phyloP scores from a whole-genome alignment of 352 stramenopile genomes.

The Phytophthora macrochlamydospora region DNA sequence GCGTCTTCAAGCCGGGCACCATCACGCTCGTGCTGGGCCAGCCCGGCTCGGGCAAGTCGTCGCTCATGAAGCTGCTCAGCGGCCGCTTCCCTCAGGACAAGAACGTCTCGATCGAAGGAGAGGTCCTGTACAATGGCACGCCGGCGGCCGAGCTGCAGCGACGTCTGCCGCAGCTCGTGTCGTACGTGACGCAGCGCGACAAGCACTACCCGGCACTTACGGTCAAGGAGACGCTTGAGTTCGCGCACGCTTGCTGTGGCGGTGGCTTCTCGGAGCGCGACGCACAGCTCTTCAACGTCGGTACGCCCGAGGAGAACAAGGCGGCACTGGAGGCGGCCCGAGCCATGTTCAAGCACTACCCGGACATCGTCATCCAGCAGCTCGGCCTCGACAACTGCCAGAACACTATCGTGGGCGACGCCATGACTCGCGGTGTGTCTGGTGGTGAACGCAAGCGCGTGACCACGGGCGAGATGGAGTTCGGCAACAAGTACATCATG shows the following conservation, averaged over 20 bases:
- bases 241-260: conserved; percentile 59
- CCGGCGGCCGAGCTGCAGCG: conserved; percentile 28
- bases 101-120: conserved; percentile 40
- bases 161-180: conserved; percentile 50
- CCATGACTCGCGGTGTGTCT: conserved; percentile 61
- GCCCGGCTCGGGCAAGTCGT: conserved; percentile 33
- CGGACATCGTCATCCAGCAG: conserved; percentile 52
- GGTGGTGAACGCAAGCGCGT: conserved; percentile 76
- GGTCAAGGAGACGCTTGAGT: conserved; percentile 63
- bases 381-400: conserved; percentile 63
- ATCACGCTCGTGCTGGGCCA: conserved; percentile 39
- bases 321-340: conserved; percentile 32
- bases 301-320: conserved; percentile 45
- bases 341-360: conserved; percentile 46
- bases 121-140: conserved; percentile 59
- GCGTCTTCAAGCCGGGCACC: conserved; percentile 37
- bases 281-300: conserved; percentile 38
- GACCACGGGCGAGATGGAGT: conserved; percentile 81
- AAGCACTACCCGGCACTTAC: conserved; percentile 43
- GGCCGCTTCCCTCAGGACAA: conserved; percentile 47
- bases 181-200: conserved; percentile 58
- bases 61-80: conserved; percentile 41
- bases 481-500: conserved; percentile 60
- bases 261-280: conserved; percentile 35
- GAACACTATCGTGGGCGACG: conserved; percentile 69